Base-by-base conservation (phyloP, 495 filamentous ascomycete species). In the Monascus purpureus region DNA sequence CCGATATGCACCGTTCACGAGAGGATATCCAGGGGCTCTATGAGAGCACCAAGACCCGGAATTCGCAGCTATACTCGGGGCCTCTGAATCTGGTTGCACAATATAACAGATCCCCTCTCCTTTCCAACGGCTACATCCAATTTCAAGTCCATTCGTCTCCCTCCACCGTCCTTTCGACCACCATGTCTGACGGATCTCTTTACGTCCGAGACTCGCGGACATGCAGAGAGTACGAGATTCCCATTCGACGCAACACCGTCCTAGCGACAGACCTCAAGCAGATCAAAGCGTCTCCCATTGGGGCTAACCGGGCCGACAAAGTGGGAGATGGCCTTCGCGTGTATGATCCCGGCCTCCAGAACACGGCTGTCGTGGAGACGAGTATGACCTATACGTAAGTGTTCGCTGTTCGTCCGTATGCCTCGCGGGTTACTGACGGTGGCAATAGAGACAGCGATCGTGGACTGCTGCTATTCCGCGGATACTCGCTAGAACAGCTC, bases 301-400 rank as follows among this genome's bases (percentile, higher is more conserved):
- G 31, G 1, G 13, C 38, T 3, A 30, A 57, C 30, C 42, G 39
- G 7, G 45, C 42, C 0, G 40, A 58, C 22, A 47, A 52, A 30
- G 32, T 47, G 6, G 32, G 39, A 12, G 33, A 40, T 16, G 67
- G 66, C 3, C 48, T 73, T 2, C 51, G 63, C 2, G 42, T 74
- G 1, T 59, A 63, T 28, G 71, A 74, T 42, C 65, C 67, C 1
- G 71, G 64, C 1, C 57, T 68, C 37, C 53, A 63, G 19, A 73
- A 73, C 43, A 74, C 71, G 3, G 62, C 67, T 0, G 61, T 65
- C 8, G 53, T 59, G 11, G 49, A 65, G 33, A 59, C 61, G 4
- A 48, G 46, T 5, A 70, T 74, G 31, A 72, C 60, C 13, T 67
- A 65, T 37, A 68, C 67, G 58, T 70, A 64, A 28, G 55, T 40